Evolutionary conservation across 1,284 basidiomycete genomes (phyloP).

Genomic region (Tilletia horrida): DNA sequence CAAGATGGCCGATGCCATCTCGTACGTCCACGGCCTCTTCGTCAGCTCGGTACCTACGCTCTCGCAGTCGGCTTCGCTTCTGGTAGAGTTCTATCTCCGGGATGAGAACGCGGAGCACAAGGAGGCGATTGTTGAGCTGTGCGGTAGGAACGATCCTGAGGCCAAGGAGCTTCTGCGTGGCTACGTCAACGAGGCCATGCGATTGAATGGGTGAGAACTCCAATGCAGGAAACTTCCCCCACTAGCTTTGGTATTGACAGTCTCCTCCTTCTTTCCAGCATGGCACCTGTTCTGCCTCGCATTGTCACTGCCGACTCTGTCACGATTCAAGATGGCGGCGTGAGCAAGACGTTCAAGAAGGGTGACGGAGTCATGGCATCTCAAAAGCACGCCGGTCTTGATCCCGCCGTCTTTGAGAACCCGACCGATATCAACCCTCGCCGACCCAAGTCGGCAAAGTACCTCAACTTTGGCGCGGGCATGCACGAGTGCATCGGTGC

Average conservation of each 20-base stretch:
- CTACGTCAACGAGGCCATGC: slow-evolving; percentile 9
- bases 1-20: not conserved
- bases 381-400: slow-evolving; percentile 1
- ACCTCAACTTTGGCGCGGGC: slow-evolving; percentile 4
- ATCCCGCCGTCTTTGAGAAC: slow-evolving; percentile 1
- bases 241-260: no score
- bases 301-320: not conserved
- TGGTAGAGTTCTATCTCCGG: slow-evolving; percentile 12
- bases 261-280: not conserved
- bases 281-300: slow-evolving; percentile 10
- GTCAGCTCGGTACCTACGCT: slow-evolving; percentile 15
- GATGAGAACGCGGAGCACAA: slow-evolving; percentile 14
- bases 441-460: not conserved
- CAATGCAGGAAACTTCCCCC: no score
- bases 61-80: slow-evolving; percentile 3
- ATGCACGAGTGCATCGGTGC: slow-evolving; percentile 17
- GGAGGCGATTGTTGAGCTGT: not conserved
- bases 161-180: not conserved
- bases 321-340: not conserved
- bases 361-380: slow-evolving; percentile 15
- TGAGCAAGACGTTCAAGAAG: not conserved
- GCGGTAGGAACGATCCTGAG: not conserved
- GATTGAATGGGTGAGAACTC: slow-evolving; percentile 8
- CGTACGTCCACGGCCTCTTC: slow-evolving; percentile 11
- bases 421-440: slow-evolving; percentile 2